Percentiles rank a stretch among this genome's conserved stretches.
Evolutionary conservation across 257 asterid species (phyloP).

Genomic region (Primulina tabacum): DNA sequence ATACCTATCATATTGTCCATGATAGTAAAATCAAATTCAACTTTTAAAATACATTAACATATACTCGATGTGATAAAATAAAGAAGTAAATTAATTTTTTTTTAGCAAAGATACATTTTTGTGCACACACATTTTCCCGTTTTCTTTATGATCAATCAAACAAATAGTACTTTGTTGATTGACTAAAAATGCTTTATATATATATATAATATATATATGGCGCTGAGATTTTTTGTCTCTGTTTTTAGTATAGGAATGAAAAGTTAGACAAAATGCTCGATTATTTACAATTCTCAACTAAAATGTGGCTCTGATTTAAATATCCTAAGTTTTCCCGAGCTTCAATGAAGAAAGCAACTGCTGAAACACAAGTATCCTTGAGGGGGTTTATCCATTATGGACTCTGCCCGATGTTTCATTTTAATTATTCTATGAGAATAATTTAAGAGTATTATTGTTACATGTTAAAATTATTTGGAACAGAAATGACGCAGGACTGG

Average conservation of each 20-base stretch:
- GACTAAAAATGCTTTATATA: too few relatives aligned
- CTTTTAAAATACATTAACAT: not conserved
- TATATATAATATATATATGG: too few relatives aligned
- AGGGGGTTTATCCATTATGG: not conserved
- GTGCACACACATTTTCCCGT: not conserved
- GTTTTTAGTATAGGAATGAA: not conserved
- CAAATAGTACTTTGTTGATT: not conserved
- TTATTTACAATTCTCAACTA: not conserved
- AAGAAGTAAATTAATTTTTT: too few relatives aligned
- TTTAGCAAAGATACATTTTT: not conserved
- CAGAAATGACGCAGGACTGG: conserved; percentile 95
- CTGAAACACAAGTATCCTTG: conserved; percentile 1
- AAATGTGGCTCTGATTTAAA: not conserved
- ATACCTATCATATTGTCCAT: not conserved
- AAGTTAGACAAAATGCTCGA: not conserved
- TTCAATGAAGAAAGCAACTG: not conserved
- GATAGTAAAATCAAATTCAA: not conserved
- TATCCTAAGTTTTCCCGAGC: not conserved
- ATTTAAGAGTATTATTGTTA: conserved; percentile 8
- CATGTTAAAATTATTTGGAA: conserved; percentile 26
- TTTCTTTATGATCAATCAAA: not conserved
- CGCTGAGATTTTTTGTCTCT: not conserved
- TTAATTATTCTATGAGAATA: not conserved
- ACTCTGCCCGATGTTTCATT: not conserved
- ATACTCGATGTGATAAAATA: too few relatives aligned